Base-by-base conservation (phyloP, 331 rosid species). In the Pyracantha coccinea region DNA sequence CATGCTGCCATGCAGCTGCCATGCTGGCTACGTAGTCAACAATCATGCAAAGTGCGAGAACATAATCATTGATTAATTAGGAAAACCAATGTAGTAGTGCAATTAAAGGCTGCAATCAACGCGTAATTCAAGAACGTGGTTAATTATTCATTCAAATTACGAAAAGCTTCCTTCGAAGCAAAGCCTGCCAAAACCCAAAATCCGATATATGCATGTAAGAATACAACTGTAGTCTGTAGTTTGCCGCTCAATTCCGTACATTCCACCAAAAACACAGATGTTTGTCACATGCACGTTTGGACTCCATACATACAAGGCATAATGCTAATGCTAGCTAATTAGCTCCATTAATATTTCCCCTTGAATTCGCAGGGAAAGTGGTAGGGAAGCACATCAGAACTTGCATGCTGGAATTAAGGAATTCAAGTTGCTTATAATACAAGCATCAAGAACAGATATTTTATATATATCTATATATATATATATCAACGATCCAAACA, bases 401-500 rank as follows among this genome's bases (percentile, higher is more conserved):
- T 66, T 75, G 90, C 82, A 57, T 78, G 68, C 65, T 2, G 21
- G 6, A 25, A 19, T 50, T 13, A 6, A 19, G 64, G 24, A 66
- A 72, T 68, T 21, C 24, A 63, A 81, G 78, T 62, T 79, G 71
- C 84, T 76, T 58, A 52, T 55, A 53, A 45, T 82, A 74, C 78
- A 84, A 82, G 88, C 81, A 79, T 71, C 44, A 78, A 78, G 77
- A 80, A 73, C 77, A 77, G 71, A 76, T 64, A 65, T 77, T 81
- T 13, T 5, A 45, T 45, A 50, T 50, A 6, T 16, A 35, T 16
- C 15, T 15, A 8, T 8, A 8, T 33, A 2, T 33, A 8, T 35
- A 8, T 35, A 0, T 33, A 3, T 35, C 4, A 35, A 35, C 12
- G 4, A 35, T 35, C 4, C 13, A 12, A 35, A 35, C 0, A 35